Evolutionary conservation across 495 filamentous ascomycete genomes (phyloP).

Genomic region (Tuber calosporum): DNA sequence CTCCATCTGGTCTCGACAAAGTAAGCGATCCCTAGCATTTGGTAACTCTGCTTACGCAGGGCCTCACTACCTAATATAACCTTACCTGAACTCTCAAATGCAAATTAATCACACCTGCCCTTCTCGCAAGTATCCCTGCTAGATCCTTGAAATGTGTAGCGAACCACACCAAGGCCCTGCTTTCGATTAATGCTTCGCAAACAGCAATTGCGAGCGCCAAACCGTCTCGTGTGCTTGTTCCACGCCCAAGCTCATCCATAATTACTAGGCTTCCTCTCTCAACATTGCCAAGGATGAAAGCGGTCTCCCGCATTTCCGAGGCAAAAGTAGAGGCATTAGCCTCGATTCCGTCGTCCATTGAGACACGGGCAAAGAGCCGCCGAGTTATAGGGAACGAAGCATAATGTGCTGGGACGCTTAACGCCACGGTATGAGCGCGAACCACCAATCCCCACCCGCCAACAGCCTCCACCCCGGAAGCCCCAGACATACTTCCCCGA

Average conservation of each 20-base stretch:
- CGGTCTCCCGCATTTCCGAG: constrained; percentile 91
- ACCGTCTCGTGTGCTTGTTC: constrained; percentile 83
- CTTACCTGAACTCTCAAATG: constrained; percentile 68
- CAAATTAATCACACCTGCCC: constrained; percentile 67
- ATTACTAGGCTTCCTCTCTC: constrained; percentile 70
- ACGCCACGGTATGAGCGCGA: not conserved
- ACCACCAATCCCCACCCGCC: not conserved
- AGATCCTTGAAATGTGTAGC: constrained; percentile 86
- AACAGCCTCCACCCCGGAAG: not conserved
- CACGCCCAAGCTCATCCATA: constrained; percentile 87
- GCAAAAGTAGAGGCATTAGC: constrained; percentile 89
- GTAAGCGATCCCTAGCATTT: not conserved
- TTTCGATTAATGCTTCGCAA: constrained; percentile 75
- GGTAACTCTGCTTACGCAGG: not conserved
- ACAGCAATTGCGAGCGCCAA: constrained; percentile 82
- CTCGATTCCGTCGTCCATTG: constrained; percentile 80
- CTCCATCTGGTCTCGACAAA: constrained; percentile 32
- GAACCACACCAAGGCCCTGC: constrained; percentile 74
- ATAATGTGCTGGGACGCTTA: constrained; percentile 66
- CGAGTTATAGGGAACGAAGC: constrained; percentile 74
- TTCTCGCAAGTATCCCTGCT: constrained; percentile 64
- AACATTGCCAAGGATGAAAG: constrained; percentile 66
- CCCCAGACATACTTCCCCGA: constrained; percentile 8
- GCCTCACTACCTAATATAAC: not conserved
- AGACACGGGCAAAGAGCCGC: constrained; percentile 79